Evolutionary conservation across 805 yeast genomes (phyloP), one percentile per base, ranked within the genome.

Genomic region (Yamadazyma scolyti): DNA sequence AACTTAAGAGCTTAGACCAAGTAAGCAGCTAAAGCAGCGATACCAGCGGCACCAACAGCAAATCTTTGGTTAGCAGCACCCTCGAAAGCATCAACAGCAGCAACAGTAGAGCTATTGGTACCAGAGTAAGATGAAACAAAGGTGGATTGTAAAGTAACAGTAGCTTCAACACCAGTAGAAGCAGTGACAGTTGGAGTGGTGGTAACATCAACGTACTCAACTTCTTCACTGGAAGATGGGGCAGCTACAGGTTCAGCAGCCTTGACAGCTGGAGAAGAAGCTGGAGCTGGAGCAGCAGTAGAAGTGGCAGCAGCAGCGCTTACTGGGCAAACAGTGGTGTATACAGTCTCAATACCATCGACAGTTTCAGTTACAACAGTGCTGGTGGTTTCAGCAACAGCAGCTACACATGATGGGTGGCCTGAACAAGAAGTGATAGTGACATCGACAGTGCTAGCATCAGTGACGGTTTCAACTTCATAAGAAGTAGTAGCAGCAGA

Each of bases 151-250:
- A 40, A 39, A 40, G 52, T 48, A 19, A 43, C 43, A 31, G 72
- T 68, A 33, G 71, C 65, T 40, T 70, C 66, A 37, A 66, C 69
- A 47, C 61, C 68, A 32, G 67, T 61, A 21, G 76, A 64, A n/a
- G 52, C 56, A 34, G 71, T 61, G 28, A 58, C 67, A 33, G 66
- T 57, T 45, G 77, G 77, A 27, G 77, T 73, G 36, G 65, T 52
- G 38, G 77, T 71, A 45, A 62, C 57, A 43, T 73, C 76, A 31
- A 69, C 73, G 49, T 64, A 68, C n/a, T 31, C 31, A 22, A 44
- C 28, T 12, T 36, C 46, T 28, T 46, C 42, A 13, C 45, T 22
- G 10, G 41, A 28, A 20, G 42, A 20, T 21, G 42, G 40, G 11
- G 37, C 42, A 16, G 43, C 46, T 19, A 43, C 33, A 22, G 44